Evolutionary conservation across 208 protist species (phyloP).

Genomic region (Trypanosoma lewisi): DNA sequence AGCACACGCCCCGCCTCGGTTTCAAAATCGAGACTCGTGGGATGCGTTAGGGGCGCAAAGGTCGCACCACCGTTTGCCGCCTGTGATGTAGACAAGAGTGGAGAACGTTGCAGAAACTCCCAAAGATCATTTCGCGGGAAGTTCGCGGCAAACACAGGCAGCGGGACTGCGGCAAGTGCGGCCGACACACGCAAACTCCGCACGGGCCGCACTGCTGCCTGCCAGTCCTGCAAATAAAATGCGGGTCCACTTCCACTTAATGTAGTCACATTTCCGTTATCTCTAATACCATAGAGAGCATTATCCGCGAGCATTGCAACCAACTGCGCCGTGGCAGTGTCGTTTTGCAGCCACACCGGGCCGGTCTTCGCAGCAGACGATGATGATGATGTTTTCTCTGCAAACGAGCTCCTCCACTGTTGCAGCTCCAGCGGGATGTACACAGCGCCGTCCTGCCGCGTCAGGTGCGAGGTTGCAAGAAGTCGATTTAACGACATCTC

Average conservation of each 20-base stretch:
- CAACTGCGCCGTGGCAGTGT: constrained; percentile 74
- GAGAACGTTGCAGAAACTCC: constrained; percentile 47
- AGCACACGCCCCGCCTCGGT: constrained; percentile 55
- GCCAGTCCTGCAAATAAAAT: constrained; percentile 76
- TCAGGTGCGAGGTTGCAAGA: constrained; percentile 59
- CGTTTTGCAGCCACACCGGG: constrained; percentile 56
- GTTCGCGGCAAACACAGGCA: constrained; percentile 29
- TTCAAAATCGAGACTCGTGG: constrained; percentile 28
- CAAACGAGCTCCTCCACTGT: constrained; percentile 61
- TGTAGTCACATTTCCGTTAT: constrained; percentile 26
- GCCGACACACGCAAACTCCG: constrained; percentile 58
- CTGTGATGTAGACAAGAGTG: constrained; percentile 32
- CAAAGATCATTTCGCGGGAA: constrained; percentile 46
- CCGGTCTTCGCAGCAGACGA: background rate
- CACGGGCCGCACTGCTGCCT: constrained; percentile 51
- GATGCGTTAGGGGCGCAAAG: constrained; percentile 70
- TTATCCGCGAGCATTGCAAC: constrained; percentile 66
- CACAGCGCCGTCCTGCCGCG: constrained; percentile 39
- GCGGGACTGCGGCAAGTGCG: constrained; percentile 55
- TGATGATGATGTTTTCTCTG: background rate
- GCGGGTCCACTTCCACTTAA: constrained; percentile 30
- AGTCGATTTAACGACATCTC: constrained; percentile 68
- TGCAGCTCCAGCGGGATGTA: constrained; percentile 68
- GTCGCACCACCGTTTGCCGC: background rate
- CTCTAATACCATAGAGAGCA: constrained; percentile 69